Evolutionary conservation across 257 asterid species (phyloP).

Genomic region (Nemophila menziesii): DNA sequence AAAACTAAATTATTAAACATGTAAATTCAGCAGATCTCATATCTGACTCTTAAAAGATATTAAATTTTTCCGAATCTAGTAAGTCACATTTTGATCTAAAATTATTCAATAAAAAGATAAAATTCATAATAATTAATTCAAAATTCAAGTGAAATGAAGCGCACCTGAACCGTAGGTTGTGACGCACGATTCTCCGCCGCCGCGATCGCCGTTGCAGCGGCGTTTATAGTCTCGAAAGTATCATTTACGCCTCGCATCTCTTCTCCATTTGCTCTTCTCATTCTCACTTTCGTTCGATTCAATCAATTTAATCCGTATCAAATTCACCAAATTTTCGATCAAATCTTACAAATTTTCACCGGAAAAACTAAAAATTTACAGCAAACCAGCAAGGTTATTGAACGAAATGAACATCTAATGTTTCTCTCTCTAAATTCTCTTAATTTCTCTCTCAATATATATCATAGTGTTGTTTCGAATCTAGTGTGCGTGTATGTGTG

Average conservation of each 20-base stretch:
- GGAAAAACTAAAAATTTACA: no score
- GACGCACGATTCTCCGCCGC: background rate
- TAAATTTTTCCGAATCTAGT: background rate
- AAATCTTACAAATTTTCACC: background rate
- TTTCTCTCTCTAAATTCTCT: background rate
- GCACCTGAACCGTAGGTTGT: background rate
- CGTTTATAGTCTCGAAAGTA: slow-evolving; percentile 1
- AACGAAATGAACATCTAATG: background rate
- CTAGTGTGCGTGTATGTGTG: background rate
- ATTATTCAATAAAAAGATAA: no score
- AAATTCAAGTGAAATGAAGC: slow-evolving; percentile 1
- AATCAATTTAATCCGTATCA: background rate
- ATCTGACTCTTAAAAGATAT: background rate
- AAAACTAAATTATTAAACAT: background rate
- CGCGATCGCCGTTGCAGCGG: slow-evolving; percentile 2
- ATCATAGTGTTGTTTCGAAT: no score
- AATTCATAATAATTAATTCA: background rate
- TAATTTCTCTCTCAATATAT: background rate
- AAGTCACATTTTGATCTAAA: no score
- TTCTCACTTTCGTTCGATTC: background rate
- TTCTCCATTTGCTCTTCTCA: background rate
- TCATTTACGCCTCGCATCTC: background rate
- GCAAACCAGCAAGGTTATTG: background rate
- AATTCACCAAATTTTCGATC: background rate
- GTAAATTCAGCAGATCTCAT: background rate